phyloP scores from a whole-genome alignment of 1,284 basidiomycete species.

The Rhizoctonia solani region DNA sequence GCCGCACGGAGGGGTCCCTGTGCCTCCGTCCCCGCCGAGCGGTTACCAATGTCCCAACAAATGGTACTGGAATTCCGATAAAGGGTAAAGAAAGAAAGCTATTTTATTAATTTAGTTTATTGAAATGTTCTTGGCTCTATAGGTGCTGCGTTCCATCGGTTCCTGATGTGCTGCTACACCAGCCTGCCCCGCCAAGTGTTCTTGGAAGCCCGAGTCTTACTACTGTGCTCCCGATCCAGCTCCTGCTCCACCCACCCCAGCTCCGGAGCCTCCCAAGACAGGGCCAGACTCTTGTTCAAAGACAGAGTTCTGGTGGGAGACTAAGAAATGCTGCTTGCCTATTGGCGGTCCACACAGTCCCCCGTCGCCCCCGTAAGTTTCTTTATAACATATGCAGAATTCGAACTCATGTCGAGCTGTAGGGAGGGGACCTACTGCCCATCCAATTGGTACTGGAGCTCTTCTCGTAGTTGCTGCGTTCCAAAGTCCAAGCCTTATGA shows the following conservation, averaged over 20 bases:
- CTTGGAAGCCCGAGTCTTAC: slow-evolving; percentile 7
- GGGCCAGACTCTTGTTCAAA: slow-evolving; percentile 22
- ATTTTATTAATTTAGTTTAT: neutral
- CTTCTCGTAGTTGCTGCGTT: slow-evolving; percentile 16
- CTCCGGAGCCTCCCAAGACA: slow-evolving; percentile 12
- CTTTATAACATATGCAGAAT: neutral
- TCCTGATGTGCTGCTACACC: slow-evolving; percentile 11
- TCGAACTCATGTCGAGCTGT: neutral
- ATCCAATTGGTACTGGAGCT: slow-evolving; percentile 27
- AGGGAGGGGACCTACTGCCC: slow-evolving; percentile 22
- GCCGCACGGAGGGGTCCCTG: slow-evolving; percentile 15
- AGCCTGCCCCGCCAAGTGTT: slow-evolving; percentile 17
- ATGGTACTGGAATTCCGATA: slow-evolving; percentile 21
- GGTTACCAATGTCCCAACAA: slow-evolving; percentile 20
- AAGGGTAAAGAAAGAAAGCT: neutral
- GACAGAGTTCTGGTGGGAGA: slow-evolving; percentile 16
- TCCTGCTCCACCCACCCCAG: neutral
- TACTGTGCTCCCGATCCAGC: slow-evolving; percentile 9
- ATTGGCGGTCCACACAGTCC: slow-evolving; percentile 21
- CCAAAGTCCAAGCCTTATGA: slow-evolving; percentile 13
- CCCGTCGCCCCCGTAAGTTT: slow-evolving; percentile 22
- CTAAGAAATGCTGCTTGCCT: slow-evolving; percentile 20
- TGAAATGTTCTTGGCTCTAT: neutral
- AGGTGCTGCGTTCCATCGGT: slow-evolving; percentile 17
- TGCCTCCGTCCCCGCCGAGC: slow-evolving; percentile 9